Percentiles rank a stretch among this genome's conserved stretches.
These are phyloP conservation scores for Cyanidiococcus yangmingshanensis DNA, from an alignment of 23 red algal genomes.

Conservation along the genomic window DNA sequence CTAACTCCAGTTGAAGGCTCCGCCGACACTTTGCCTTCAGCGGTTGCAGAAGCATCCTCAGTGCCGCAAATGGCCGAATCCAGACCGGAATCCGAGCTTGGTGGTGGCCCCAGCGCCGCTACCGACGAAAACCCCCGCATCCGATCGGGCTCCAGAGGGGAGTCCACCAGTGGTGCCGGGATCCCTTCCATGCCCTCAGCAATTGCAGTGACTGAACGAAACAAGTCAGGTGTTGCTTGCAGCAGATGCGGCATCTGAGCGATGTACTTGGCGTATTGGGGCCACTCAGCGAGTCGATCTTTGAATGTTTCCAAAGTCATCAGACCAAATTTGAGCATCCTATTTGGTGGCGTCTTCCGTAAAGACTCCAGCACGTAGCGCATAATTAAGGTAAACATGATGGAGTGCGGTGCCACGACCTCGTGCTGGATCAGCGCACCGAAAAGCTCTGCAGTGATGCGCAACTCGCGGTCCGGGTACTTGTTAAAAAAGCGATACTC, in stretches of 20 bases:
- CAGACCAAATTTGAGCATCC: slow-evolving; percentile 58
- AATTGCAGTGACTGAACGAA: slow-evolving; percentile 3
- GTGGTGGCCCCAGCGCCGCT: neutral
- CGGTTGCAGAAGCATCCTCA: neutral
- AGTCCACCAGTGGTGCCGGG: neutral
- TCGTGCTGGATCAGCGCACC: slow-evolving; percentile 60
- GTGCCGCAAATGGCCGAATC: neutral
- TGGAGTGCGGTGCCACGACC: slow-evolving; percentile 34
- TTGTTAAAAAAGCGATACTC: slow-evolving; percentile 89
- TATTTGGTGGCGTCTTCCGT: slow-evolving; percentile 40
- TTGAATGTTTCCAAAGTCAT: slow-evolving; percentile 54
- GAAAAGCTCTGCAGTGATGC: slow-evolving; percentile 76
- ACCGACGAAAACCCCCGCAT: neutral
- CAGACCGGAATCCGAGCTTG: neutral
- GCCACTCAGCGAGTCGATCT: slow-evolving; percentile 57
- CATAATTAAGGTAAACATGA: slow-evolving; percentile 41
- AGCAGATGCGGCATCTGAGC: slow-evolving; percentile 47
- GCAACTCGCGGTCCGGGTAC: slow-evolving; percentile 77
- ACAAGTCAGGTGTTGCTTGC: slow-evolving; percentile 42
- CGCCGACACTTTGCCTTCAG: neutral
- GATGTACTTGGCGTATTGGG: slow-evolving; percentile 53
- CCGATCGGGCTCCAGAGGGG: neutral
- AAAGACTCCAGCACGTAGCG: slow-evolving; percentile 63
- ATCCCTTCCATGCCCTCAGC: neutral
- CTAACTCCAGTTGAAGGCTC: neutral